These are phyloP conservation scores for Orychophragmus violaceus DNA, from an alignment of 345 rosid genomes.

Conservation along the genomic window DNA sequence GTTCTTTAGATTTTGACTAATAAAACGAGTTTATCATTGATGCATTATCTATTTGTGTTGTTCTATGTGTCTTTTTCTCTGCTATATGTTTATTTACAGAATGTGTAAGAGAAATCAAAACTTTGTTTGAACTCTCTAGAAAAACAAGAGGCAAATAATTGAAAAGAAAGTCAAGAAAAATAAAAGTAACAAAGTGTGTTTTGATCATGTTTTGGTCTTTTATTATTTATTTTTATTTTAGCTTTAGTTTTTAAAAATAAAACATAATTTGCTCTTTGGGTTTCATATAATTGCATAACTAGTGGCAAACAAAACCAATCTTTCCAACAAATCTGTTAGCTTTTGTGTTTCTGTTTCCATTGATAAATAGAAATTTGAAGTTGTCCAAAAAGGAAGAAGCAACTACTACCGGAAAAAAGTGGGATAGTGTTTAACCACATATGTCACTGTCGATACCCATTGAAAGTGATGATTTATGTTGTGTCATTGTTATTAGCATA, in stretches of 20 bases:
- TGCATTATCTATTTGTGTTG: too few species aligned
- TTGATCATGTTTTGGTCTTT: too few species aligned
- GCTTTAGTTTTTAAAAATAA: background rate
- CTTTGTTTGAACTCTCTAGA: background rate
- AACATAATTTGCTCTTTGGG: background rate
- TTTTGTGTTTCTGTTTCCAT: background rate
- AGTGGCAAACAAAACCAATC: slow-evolving; percentile 5
- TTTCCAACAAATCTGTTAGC: background rate
- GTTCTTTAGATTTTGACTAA: background rate
- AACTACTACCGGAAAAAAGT: too few species aligned
- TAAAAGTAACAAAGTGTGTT: too few species aligned
- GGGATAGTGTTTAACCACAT: too few species aligned
- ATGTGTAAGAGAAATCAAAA: background rate
- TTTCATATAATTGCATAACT: background rate
- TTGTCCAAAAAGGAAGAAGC: background rate
- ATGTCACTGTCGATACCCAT: too few species aligned
- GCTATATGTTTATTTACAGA: background rate
- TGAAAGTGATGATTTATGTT: too few species aligned
- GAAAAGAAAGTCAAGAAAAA: background rate
- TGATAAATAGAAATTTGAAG: background rate
- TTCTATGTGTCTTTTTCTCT: background rate
- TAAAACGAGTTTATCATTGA: background rate
- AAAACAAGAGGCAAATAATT: background rate
- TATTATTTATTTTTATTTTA: too few species aligned
- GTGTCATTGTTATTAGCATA: too few species aligned